Evolutionary conservation across 441 rosid species (phyloP), one percentile per base, ranked within the genome.

Genomic region (Erodium chrysanthum): DNA sequence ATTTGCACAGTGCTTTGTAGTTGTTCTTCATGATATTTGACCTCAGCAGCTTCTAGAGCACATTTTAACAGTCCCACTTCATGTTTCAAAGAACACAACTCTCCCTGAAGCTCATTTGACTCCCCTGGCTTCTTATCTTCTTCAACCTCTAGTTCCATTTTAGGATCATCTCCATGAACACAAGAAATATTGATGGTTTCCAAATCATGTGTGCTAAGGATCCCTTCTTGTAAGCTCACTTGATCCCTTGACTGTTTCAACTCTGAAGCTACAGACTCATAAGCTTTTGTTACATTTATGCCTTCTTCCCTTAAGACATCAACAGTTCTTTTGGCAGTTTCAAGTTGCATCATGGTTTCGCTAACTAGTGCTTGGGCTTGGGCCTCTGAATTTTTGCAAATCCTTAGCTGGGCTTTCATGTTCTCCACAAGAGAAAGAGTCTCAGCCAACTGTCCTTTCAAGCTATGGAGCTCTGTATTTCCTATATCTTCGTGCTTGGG

Each of bases 301-400:
- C 65, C 61, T 6, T 70, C 77, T 27, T 21, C 21, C 73, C 67
- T 35, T 40, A 70, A 74, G 15, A 70, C 68, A 63, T 70, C 74
- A 20, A 72, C 67, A 22, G 71, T 67, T 18, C 29, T 21, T 35
- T 54, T 68, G 9, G 70, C 64, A 33, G 64, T 52, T 56, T 68
- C 70, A 15, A 68, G 74, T 68, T 74, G 71, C 63, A 15, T 58
- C 68, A 66, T 70, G 65, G 74, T 74, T 65, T 65, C 68, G 17
- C 54, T 65, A 14, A 42, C 68, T 20, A 20, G 65, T 4, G 35
- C 94, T 70, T 75, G 73, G n/a, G 98, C 92, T 63, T 69, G 81
- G 71, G 96, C 84, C 81, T 96, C 97, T 2, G 92, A 90, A 66
- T 89, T 89, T 74, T 85, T 84, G 72, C 87, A 85, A 70, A 83